phyloP scores from a whole-genome alignment of 768 basidiomycete genomes.

The Suillus sp. region DNA sequence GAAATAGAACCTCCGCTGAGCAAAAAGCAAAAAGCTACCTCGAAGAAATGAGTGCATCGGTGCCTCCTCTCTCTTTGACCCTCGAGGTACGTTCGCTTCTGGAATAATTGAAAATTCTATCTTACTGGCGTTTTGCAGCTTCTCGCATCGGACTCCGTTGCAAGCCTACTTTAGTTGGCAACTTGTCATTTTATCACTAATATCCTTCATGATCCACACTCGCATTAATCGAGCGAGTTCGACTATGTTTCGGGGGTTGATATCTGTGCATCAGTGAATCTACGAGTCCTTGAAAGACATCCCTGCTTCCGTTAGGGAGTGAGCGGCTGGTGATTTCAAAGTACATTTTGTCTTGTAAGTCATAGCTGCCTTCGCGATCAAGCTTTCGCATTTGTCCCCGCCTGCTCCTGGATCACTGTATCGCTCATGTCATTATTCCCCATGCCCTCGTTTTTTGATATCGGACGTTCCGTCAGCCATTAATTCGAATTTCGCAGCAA shows the following conservation, averaged over 20 bases:
- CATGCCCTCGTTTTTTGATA: neutral
- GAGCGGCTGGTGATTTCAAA: neutral
- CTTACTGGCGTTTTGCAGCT: neutral
- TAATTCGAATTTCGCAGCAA: no score
- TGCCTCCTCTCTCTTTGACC: neutral
- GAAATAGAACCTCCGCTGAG: constrained; percentile 29
- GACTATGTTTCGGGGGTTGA: neutral
- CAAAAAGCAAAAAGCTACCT: constrained; percentile 10
- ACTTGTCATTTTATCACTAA: neutral
- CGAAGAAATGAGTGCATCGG: constrained; percentile 10
- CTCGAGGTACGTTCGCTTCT: neutral
- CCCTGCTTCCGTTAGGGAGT: no score
- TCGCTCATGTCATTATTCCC: neutral
- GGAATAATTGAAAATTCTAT: neutral
- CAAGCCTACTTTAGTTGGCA: neutral
- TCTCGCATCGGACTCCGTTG: neutral
- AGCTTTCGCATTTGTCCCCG: neutral
- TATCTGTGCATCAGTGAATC: neutral
- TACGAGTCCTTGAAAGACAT: no score
- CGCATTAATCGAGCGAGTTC: neutral
- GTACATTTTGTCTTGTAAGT: neutral
- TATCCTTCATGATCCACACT: neutral
- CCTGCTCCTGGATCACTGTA: neutral
- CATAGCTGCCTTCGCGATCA: neutral
- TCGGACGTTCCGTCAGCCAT: neutral